A percentile compares a stretch with the other conserved stretches of the same genome.
Conservation (phyloP, 1,284 basidiomycete species). For the Fistulinella cinereoalba region DNA sequence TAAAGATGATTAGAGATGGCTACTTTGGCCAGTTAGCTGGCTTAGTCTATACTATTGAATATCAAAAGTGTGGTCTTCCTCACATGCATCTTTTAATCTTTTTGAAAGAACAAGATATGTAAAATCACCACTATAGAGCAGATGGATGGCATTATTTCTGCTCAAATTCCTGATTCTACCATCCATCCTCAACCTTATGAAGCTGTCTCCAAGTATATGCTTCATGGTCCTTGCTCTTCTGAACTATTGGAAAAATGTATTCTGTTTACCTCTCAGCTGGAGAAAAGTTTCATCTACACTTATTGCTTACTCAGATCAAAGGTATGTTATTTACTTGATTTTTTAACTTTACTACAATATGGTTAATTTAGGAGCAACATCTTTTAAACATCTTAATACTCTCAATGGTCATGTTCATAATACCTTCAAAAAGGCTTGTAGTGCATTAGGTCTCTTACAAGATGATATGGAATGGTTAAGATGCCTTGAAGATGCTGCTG, state of each 20-base stretch:
- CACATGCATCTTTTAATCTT: slow-evolving; percentile 35
- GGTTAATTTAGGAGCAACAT: slow-evolving; percentile 20
- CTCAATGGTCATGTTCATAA: slow-evolving; percentile 16
- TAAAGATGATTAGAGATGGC: slow-evolving; percentile 23
- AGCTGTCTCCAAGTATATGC: slow-evolving; percentile 7
- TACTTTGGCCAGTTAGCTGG: slow-evolving; percentile 10
- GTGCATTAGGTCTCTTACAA: slow-evolving; percentile 34
- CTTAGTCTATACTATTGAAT: slow-evolving; percentile 12
- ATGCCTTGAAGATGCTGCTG: background rate
- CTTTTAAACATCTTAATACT: slow-evolving; percentile 31
- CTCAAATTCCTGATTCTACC: slow-evolving; percentile 1
- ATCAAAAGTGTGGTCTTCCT: slow-evolving; percentile 8
- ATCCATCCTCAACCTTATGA: slow-evolving; percentile 1
- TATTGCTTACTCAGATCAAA: slow-evolving; percentile 35
- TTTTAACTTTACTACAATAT: background rate
- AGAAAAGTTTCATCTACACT: slow-evolving; percentile 33
- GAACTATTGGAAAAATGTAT: slow-evolving; percentile 33
- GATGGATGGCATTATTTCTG: slow-evolving; percentile 8
- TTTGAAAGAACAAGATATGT: slow-evolving; percentile 3
- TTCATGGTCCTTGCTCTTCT: slow-evolving; percentile 10
- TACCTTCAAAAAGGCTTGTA: slow-evolving; percentile 31
- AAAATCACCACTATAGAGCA: slow-evolving; percentile 3
- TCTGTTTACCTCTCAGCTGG: slow-evolving; percentile 23
- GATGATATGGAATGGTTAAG: slow-evolving; percentile 37
- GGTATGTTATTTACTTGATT: slow-evolving; percentile 16